These are phyloP conservation scores for Pseudogymnoascus sp. DNA, from an alignment of 2,329 filamentous ascomycete genomes.

Conservation along the genomic window DNA sequence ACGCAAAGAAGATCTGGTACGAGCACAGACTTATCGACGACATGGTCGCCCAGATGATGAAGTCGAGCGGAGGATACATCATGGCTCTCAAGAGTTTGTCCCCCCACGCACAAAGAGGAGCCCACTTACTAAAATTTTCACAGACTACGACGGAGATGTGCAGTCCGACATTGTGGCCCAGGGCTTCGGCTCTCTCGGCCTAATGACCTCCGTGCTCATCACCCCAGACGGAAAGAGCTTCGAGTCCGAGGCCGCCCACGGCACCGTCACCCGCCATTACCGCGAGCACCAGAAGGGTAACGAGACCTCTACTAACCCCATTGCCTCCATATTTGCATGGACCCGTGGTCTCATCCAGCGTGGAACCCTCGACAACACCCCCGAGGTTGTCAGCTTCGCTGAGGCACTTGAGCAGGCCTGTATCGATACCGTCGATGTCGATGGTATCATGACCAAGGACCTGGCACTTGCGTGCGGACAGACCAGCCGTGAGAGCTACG, in stretches of 20 bases:
- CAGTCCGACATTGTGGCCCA: constrained; percentile 98
- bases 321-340: constrained; percentile 98
- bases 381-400: constrained; percentile 83
- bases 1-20: constrained; percentile 93
- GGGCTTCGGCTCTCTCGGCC: constrained; percentile 92
- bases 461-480: constrained; percentile 90
- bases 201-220: constrained; percentile 97
- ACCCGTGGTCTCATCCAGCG: constrained; percentile 89
- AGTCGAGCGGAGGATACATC: constrained; percentile 91
- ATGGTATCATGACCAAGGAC: constrained; percentile 99
- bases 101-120: neutral
- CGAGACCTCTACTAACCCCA: constrained; percentile 96
- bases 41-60: constrained; percentile 99
- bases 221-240: constrained; percentile 95
- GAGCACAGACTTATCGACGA: constrained; percentile 99
- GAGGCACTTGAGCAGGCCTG: constrained; percentile 89
- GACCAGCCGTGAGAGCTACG: constrained; percentile 74
- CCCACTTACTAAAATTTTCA: neutral
- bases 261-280: constrained; percentile 96
- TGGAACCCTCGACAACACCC: constrained; percentile 86
- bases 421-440: constrained; percentile 84
- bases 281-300: constrained; percentile 97
- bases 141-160: constrained; percentile 97
- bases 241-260: constrained; percentile 95
- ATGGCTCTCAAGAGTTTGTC: constrained; percentile 88